A percentile compares a stretch with the other conserved stretches of the same genome.
Conservation (phyloP, 2,329 filamentous ascomycete genomes). For the Fusarium sambucinum region DNA sequence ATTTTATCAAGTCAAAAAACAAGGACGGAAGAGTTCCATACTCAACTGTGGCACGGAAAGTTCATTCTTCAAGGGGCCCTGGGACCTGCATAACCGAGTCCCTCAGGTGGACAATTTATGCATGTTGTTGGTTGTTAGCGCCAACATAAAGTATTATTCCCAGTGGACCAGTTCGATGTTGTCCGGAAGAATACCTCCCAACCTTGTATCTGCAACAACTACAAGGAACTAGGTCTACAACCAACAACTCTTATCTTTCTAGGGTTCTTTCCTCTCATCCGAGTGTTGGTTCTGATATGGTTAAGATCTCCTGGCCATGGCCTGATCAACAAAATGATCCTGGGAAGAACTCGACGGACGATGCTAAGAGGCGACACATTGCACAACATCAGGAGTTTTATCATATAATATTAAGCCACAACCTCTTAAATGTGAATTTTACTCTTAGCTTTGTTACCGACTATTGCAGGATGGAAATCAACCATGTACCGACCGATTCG, state of each 20-base stretch:
- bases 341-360: background rate
- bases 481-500: slow-evolving; percentile 2
- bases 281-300: background rate
- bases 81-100: background rate
- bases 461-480: background rate
- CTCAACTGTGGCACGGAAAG: background rate
- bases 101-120: background rate
- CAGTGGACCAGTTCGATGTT: background rate
- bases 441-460: background rate
- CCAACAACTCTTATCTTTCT: background rate
- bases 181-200: background rate
- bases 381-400: background rate
- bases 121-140: slow-evolving; percentile 9
- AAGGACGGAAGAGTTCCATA: background rate
- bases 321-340: background rate
- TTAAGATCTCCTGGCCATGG: background rate
- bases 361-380: background rate
- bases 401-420: background rate
- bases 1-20: background rate
- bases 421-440: background rate
- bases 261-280: background rate
- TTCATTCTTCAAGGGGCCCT: background rate
- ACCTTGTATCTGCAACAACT: background rate
- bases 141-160: background rate
- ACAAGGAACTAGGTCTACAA: background rate